Evolutionary conservation across 495 filamentous ascomycete genomes (phyloP), one percentile per base, ranked within the genome.

Genomic region (Daldinia concentrica): DNA sequence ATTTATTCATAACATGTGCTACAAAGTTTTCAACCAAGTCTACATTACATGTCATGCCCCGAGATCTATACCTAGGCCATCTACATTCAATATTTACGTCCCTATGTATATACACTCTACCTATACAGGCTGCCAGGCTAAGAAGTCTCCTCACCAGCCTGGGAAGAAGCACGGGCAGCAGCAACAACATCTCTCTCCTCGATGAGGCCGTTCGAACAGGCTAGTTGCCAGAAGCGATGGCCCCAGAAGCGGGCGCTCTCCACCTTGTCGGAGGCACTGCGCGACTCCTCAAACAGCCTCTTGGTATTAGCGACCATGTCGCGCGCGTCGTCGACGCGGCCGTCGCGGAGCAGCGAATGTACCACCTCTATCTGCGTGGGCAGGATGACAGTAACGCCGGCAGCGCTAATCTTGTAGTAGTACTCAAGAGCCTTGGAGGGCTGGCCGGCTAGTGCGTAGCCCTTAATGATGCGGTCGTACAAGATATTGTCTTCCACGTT

Each of bases 391-490:
- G 71, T 59, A 14, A 74, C 79, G 17, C 84, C 82, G 30, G 79
- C 60, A 4, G 60, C 72, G 6, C 81, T 75, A 55, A 88, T 76
- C n/a, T 77, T 70, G 30, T 80, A 70, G 54, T 89, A 82, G 3
- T 89, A 74, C 7, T 75, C 69, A 64, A 90, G 80, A 63, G 89
- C 87, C 39, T 80, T 81, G 11, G 77, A 73, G 0, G 82, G 79
- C 50, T 87, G 79, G 37, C 86, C 86, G 6, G 69, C 73, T 17
- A 74, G 56, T 9, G 85, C 81, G 72, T 91, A 93, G 6, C 89
- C 90, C 58, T 85, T 83, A 52, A 92, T 83, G 36, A 92, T 78
- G 56, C 90, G 83, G 68, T 92, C 88, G 84, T 88, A 93, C 73
- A 94, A 89, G 39, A 87, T 77, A 37, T 79, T 77, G 43, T 79